Conservation (phyloP, 345 rosid genomes). For the Brassica rapa region DNA sequence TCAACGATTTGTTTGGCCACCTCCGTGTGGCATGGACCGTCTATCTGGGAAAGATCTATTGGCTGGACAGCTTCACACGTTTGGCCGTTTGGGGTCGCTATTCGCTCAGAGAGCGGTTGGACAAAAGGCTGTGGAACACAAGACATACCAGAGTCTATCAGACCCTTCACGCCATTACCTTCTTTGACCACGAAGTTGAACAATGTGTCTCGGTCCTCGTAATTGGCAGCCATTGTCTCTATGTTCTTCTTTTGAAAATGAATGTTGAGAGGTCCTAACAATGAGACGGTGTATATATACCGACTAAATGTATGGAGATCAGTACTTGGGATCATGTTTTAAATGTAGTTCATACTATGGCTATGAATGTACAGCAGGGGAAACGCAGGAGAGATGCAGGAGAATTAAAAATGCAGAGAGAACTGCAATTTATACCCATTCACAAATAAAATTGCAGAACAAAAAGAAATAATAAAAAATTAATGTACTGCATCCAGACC, state of each 20-base stretch:
- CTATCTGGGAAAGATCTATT: slow-evolving; percentile 50
- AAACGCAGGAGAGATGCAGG: too few relatives aligned
- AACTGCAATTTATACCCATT: too few relatives aligned
- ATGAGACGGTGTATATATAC: slow-evolving; percentile 15
- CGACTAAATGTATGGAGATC: not conserved
- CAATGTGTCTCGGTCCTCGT: slow-evolving; percentile 42
- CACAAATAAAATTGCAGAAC: too few relatives aligned
- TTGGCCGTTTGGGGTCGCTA: slow-evolving; percentile 36
- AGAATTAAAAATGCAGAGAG: too few relatives aligned
- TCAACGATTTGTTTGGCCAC: slow-evolving; percentile 42
- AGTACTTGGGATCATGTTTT: not conserved
- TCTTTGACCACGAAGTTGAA: slow-evolving; percentile 54
- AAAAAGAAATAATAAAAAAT: too few relatives aligned
- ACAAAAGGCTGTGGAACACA: slow-evolving; percentile 45
- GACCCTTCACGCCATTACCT: slow-evolving; percentile 62
- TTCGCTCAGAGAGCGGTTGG: slow-evolving; percentile 50
- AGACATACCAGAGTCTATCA: slow-evolving; percentile 51
- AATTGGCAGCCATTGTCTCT: slow-evolving; percentile 25
- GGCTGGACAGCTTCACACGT: slow-evolving; percentile 29
- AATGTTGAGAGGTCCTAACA: slow-evolving; percentile 7
- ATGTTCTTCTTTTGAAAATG: not conserved
- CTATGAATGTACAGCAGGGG: too few relatives aligned
- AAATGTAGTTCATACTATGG: not conserved
- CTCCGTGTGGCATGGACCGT: slow-evolving; percentile 45
- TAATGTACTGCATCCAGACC: too few relatives aligned